These are phyloP conservation scores for Calendula officinalis DNA, from an alignment of 129 eudicot species.

Conservation along the genomic window DNA sequence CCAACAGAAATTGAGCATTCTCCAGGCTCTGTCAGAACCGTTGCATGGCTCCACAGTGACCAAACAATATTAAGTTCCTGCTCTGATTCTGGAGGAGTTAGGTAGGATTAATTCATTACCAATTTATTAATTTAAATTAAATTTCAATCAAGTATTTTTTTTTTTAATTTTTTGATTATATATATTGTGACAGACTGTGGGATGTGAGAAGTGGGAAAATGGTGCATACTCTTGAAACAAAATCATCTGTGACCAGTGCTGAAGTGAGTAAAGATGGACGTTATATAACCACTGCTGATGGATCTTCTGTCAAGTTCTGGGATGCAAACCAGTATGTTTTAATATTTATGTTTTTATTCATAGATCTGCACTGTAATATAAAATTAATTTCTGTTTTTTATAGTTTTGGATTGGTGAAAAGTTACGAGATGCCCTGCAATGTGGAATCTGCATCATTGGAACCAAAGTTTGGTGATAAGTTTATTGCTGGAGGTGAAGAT, in stretches of 20 bases:
- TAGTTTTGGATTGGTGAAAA: slow-evolving; percentile 85
- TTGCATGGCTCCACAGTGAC: slow-evolving; percentile 77
- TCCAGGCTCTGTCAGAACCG: slow-evolving; percentile 74
- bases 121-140: no score
- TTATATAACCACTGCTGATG: slow-evolving; percentile 68
- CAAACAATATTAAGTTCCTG: slow-evolving; percentile 76
- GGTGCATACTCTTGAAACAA: slow-evolving; percentile 55
- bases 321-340: slow-evolving; percentile 63
- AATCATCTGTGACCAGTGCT: slow-evolving; percentile 63
- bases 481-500: slow-evolving; percentile 86
- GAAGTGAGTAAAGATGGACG: slow-evolving; percentile 78
- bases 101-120: slow-evolving; percentile 33
- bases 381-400: not conserved
- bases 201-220: slow-evolving; percentile 58
- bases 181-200: slow-evolving; percentile 46
- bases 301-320: slow-evolving; percentile 66
- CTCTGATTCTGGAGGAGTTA: slow-evolving; percentile 67
- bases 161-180: no score
- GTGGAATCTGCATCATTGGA: slow-evolving; percentile 81
- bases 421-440: slow-evolving; percentile 69
- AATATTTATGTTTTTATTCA: not conserved
- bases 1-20: slow-evolving; percentile 67
- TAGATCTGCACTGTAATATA: not conserved
- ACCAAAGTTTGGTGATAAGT: slow-evolving; percentile 64
- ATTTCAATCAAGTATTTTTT: no score